These are phyloP conservation scores for Salix koriyanagi DNA, from an alignment of 345 rosid genomes.

Conservation along the genomic window DNA sequence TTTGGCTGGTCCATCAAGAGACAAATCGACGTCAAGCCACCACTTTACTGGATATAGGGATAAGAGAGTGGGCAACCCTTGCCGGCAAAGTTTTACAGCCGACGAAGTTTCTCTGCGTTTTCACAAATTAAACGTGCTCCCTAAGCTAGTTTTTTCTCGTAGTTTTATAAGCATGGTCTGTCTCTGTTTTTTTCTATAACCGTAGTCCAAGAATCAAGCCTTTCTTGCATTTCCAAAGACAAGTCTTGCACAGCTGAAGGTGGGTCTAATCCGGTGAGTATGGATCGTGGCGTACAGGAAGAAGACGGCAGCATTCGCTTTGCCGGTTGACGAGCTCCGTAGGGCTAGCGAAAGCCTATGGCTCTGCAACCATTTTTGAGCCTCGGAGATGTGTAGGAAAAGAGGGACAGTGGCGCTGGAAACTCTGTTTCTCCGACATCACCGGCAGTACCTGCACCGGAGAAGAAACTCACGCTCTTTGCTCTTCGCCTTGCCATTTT, in stretches of 20 bases:
- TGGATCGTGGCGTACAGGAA: constrained; percentile 30
- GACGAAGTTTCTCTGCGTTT: constrained; percentile 35
- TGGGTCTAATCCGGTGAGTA: constrained; percentile 2
- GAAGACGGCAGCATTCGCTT: constrained; percentile 46
- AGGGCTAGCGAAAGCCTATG: constrained; percentile 43
- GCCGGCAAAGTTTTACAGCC: constrained; percentile 26
- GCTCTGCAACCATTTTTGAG: constrained; percentile 59
- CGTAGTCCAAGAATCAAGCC: background rate
- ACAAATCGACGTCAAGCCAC: background rate
- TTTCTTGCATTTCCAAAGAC: background rate
- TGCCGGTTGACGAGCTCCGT: constrained; percentile 44
- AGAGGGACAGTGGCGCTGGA: constrained; percentile 42
- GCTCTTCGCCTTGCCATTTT: constrained; percentile 76
- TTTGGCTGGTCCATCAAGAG: background rate
- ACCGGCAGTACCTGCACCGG: constrained; percentile 47
- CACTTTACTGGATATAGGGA: background rate
- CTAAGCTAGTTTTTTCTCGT: constrained; percentile 29
- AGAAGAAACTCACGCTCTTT: constrained; percentile 76
- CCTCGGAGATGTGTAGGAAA: constrained; percentile 43
- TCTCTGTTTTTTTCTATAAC: background rate
- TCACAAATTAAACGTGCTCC: constrained; percentile 41
- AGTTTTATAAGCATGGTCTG: background rate
- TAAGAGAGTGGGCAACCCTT: constrained; percentile 2
- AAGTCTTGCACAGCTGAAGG: background rate
- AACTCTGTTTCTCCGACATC: constrained; percentile 28